A percentile compares a stretch with the other conserved stretches of the same genome.
phyloP scores from a whole-genome alignment of 2,329 filamentous ascomycete species.

The Scedosporium aurantiacum region DNA sequence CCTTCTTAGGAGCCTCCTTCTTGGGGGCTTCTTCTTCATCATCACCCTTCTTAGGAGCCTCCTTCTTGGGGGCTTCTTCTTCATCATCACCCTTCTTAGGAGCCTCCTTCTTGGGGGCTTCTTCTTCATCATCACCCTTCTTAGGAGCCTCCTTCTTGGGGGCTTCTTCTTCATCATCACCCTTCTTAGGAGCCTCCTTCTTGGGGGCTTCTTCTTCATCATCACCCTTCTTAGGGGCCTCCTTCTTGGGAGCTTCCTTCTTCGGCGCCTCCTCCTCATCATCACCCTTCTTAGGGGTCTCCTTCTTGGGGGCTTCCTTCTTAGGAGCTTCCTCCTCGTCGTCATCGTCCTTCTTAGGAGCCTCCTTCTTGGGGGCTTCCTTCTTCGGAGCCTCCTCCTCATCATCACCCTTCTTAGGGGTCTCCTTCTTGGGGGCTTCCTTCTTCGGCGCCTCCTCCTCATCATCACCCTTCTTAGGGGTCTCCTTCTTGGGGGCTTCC shows the following conservation, averaged over 20 bases:
- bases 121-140: neutral
- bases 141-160: neutral
- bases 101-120: neutral
- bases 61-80: neutral
- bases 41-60: neutral
- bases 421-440: neutral
- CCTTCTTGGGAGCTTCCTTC: neutral
- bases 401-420: neutral
- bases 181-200: too few relatives aligned
- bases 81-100: neutral
- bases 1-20: neutral
- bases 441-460: neutral
- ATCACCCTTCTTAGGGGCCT: neutral
- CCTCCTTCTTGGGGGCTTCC: neutral
- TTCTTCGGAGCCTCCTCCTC: neutral
- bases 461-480: neutral
- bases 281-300: neutral
- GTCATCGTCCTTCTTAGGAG: neutral
- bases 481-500: neutral
- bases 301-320: neutral
- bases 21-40: neutral
- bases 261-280: neutral
- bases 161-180: too few relatives aligned
- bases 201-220: too few relatives aligned
- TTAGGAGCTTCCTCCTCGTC: neutral